phyloP scores from a whole-genome alignment of 2,329 filamentous ascomycete genomes.

The Aureobasidium sp. region DNA sequence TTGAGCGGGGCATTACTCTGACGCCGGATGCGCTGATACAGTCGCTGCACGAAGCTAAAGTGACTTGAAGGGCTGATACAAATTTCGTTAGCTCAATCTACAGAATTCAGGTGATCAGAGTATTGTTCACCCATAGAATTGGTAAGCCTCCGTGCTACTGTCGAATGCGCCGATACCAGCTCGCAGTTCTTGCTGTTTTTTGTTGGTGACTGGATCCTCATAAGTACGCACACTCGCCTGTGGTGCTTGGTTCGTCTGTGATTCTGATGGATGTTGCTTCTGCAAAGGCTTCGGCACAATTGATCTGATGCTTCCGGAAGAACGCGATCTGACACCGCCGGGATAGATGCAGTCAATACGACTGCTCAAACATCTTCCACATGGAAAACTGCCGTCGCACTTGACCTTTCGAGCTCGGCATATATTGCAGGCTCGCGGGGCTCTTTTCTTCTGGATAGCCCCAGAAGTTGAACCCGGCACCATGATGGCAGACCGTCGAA shows the following conservation, averaged over 20 bases:
- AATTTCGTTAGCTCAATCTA: too few species aligned
- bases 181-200: conserved; percentile 14
- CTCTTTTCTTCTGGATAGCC: background rate
- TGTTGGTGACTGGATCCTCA: background rate
- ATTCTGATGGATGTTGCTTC: background rate
- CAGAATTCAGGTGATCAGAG: too few species aligned
- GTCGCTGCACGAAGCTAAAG: conserved; percentile 11
- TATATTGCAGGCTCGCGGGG: conserved; percentile 3
- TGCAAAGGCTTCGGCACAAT: background rate
- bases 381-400: conserved; percentile 7
- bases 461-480: background rate
- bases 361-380: background rate
- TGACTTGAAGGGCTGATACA: background rate
- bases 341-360: conserved; percentile 1
- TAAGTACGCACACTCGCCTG: background rate
- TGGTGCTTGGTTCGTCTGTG: background rate
- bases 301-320: background rate
- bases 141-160: conserved; percentile 4
- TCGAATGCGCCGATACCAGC: conserved; percentile 14
- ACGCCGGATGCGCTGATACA: conserved; percentile 9
- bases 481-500: background rate
- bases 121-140: conserved; percentile 5
- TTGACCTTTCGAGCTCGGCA: conserved; percentile 14
- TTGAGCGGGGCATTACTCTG: conserved; percentile 3
- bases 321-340: background rate